These are phyloP conservation scores for Suhomyces sp. DNA, from an alignment of 805 yeast species.

Conservation along the genomic window DNA sequence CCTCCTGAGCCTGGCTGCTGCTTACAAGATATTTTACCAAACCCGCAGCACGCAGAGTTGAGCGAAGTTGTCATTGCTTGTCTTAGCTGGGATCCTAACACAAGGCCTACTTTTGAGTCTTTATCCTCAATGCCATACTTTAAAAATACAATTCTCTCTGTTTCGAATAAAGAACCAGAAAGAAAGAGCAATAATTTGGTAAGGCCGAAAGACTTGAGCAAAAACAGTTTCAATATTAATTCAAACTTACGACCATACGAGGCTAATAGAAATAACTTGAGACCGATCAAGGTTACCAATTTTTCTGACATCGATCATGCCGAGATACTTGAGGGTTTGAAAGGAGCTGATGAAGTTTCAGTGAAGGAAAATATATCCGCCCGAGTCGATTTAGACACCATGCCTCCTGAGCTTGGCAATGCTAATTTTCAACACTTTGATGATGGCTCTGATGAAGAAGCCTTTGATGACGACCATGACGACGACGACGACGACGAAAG, in stretches of 20 bases:
- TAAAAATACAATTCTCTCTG: slow-evolving; percentile 32
- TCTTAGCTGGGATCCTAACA: slow-evolving; percentile 75
- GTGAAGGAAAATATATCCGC: slow-evolving; percentile 3
- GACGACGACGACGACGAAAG: not conserved
- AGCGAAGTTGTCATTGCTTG: slow-evolving; percentile 47
- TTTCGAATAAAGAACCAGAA: slow-evolving; percentile 14
- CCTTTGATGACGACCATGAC: not conserved
- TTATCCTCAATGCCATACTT: slow-evolving; percentile 56
- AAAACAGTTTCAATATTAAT: not conserved
- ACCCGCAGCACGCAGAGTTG: slow-evolving; percentile 41
- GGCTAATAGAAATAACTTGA: not conserved
- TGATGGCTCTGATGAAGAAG: not conserved
- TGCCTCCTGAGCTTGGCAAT: slow-evolving; percentile 2
- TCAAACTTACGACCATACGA: not conserved
- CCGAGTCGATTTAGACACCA: not conserved
- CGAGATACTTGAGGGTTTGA: not conserved
- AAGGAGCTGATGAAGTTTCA: not conserved
- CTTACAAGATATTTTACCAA: slow-evolving; percentile 44
- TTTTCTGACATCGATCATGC: not conserved
- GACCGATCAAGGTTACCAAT: not conserved
- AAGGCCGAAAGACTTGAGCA: not conserved
- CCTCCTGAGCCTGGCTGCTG: slow-evolving; percentile 55
- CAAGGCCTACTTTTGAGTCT: slow-evolving; percentile 51
- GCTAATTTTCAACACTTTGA: not conserved
- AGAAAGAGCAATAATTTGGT: slow-evolving; percentile 6